phyloP scores from a whole-genome alignment of 768 basidiomycete species.

The Naganishia randhawae region DNA sequence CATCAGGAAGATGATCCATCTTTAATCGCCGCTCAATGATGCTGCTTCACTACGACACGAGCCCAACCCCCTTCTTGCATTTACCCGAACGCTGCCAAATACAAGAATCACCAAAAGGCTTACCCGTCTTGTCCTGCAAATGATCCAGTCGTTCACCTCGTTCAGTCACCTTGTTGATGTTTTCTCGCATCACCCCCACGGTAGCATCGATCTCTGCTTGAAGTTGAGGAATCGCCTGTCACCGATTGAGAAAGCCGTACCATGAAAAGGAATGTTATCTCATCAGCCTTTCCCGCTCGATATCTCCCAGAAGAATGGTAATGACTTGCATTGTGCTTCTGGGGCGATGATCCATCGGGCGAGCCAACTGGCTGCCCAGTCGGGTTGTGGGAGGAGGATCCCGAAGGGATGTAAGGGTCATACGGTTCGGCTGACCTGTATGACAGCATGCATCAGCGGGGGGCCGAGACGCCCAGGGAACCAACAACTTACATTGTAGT shows the following conservation, averaged over 20 bases:
- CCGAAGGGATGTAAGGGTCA: conserved; percentile 93
- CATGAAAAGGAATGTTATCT: background rate
- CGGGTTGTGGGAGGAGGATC: conserved; percentile 58
- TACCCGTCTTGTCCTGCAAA: conserved; percentile 96
- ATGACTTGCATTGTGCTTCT: too few species aligned
- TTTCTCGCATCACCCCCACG: conserved; percentile 95
- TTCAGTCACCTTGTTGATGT: conserved; percentile 78
- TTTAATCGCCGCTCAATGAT: background rate
- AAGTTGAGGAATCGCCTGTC: too few species aligned
- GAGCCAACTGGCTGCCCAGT: conserved; percentile 9
- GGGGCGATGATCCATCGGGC: background rate
- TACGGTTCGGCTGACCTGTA: conserved; percentile 62
- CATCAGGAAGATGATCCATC: background rate
- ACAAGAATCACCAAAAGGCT: conserved; percentile 45
- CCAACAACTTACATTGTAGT: too few species aligned
- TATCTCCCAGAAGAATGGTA: too few species aligned
- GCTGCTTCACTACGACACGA: too few species aligned
- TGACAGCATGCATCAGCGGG: too few species aligned
- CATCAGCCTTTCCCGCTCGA: too few species aligned
- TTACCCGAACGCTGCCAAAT: background rate
- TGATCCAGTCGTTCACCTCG: conserved; percentile 89
- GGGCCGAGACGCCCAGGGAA: too few species aligned
- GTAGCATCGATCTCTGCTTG: conserved; percentile 93
- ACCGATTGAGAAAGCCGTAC: too few species aligned
- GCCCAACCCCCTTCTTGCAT: background rate